These are phyloP conservation scores for Flaveria trinervia DNA, from an alignment of 129 eudicot species.

Conservation along the genomic window DNA sequence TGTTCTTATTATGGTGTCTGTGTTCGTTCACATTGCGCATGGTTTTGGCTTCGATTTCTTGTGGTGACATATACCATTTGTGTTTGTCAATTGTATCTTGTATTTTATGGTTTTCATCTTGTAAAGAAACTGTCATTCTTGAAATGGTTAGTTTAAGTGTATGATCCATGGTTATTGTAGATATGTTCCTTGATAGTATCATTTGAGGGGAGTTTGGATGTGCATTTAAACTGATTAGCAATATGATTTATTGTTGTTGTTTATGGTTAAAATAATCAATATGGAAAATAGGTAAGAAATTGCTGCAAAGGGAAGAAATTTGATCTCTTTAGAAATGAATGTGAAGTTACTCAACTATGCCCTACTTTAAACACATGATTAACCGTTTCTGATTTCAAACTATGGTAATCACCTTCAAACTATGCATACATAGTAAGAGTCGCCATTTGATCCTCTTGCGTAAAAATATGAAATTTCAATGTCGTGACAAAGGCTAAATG, in stretches of 20 bases:
- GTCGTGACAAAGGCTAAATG: neutral
- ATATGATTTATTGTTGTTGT: neutral
- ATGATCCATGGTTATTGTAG: neutral
- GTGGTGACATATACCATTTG: neutral
- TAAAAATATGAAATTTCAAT: neutral
- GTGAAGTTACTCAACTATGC: neutral
- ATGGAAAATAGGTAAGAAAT: neutral
- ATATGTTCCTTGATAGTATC: neutral
- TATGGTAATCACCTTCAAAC: no score
- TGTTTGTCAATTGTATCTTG: conserved; percentile 5
- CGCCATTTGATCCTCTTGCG: neutral
- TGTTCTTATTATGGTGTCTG: conserved; percentile 7
- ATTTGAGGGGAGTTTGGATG: neutral
- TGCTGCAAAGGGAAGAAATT: neutral
- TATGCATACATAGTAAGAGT: neutral
- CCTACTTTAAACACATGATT: no score
- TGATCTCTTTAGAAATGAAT: neutral
- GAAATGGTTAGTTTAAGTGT: neutral
- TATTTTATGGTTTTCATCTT: conserved; percentile 1
- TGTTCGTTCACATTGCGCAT: neutral
- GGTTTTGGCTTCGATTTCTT: neutral
- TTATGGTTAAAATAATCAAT: neutral
- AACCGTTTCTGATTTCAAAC: no score
- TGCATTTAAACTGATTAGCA: neutral
- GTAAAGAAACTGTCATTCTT: neutral